phyloP scores from a whole-genome alignment of 2,329 filamentous ascomycete genomes.

The Fusarium albosuccineum region DNA sequence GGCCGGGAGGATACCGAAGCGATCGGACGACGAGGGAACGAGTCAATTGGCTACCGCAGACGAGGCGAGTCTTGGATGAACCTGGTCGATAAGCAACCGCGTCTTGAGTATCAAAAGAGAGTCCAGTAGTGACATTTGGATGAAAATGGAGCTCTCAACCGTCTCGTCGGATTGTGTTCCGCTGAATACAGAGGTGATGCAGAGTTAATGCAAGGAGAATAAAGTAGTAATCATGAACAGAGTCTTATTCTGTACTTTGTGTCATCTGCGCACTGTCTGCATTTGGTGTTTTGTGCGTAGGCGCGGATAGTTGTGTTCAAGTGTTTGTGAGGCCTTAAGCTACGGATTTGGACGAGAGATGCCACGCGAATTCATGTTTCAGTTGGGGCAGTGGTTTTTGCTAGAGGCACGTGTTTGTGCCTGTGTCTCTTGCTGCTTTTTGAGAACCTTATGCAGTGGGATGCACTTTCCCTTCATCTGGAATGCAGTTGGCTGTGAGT shows the following conservation, averaged over 20 bases:
- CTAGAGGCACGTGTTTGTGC: slow-evolving; percentile 26
- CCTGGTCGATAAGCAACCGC: background rate
- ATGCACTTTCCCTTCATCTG: slow-evolving; percentile 5
- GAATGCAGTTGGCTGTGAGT: slow-evolving; percentile 1
- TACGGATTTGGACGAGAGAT: background rate
- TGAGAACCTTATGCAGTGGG: background rate
- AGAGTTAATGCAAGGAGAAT: slow-evolving; percentile 1
- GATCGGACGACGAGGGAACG: slow-evolving; percentile 12
- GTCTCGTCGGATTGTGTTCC: background rate
- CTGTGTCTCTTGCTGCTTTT: slow-evolving; percentile 18
- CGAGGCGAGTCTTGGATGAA: slow-evolving; percentile 26
- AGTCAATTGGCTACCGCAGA: slow-evolving; percentile 40
- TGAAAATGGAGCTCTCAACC: background rate
- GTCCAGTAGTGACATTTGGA: background rate
- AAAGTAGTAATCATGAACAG: slow-evolving; percentile 11
- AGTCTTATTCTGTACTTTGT: background rate
- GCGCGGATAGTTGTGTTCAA: slow-evolving; percentile 3
- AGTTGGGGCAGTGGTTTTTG: slow-evolving; percentile 23
- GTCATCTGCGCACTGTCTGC: slow-evolving; percentile 2
- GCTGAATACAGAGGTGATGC: slow-evolving; percentile 6
- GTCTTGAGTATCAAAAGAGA: background rate
- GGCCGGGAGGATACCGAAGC: slow-evolving; percentile 40
- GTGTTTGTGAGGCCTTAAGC: slow-evolving; percentile 26
- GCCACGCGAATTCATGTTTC: slow-evolving; percentile 9
- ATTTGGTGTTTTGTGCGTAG: slow-evolving; percentile 16